A percentile compares a stretch with the other conserved stretches of the same genome.
These are phyloP conservation scores for Drosera capensis DNA, from an alignment of 148 eudicot species.

Conservation along the genomic window DNA sequence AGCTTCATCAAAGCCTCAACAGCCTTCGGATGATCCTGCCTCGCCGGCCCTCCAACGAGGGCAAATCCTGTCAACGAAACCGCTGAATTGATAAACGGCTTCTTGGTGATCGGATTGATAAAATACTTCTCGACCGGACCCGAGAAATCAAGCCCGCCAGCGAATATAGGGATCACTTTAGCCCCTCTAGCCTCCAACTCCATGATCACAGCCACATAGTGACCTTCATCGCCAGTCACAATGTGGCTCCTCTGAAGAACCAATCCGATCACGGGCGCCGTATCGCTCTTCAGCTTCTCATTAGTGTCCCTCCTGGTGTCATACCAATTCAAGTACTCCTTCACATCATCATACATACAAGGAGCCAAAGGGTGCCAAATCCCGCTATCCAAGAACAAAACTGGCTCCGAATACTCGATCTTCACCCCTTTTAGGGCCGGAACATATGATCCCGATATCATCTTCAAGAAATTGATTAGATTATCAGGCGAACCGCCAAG, in stretches of 20 bases:
- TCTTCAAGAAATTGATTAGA: conserved; percentile 77
- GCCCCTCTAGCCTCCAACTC: conserved; percentile 99
- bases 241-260: conserved; percentile 91
- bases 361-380: conserved; percentile 99
- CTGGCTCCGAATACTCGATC: conserved; percentile 78
- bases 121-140: conserved; percentile 86
- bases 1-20: conserved; percentile 92
- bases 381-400: conserved; percentile 77
- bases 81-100: conserved; percentile 73
- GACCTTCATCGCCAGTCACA: conserved; percentile 96
- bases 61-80: conserved; percentile 91
- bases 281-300: conserved; percentile 50
- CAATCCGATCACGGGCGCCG: conserved; percentile 68
- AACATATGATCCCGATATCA: conserved; percentile 92
- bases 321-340: conserved; percentile 98
- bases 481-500: conserved; percentile 99
- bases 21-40: conserved; percentile 96
- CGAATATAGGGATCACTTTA: conserved; percentile 86
- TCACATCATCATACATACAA: conserved; percentile 98
- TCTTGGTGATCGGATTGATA: conserved; percentile 70
- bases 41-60: conserved; percentile 93
- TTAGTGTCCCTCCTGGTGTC: conserved; percentile 80
- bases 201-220: conserved; percentile 99
- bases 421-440: conserved; percentile 78
- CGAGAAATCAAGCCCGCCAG: conserved; percentile 93